Conservation (phyloP, 768 basidiomycete species). For the Russula earlei region DNA sequence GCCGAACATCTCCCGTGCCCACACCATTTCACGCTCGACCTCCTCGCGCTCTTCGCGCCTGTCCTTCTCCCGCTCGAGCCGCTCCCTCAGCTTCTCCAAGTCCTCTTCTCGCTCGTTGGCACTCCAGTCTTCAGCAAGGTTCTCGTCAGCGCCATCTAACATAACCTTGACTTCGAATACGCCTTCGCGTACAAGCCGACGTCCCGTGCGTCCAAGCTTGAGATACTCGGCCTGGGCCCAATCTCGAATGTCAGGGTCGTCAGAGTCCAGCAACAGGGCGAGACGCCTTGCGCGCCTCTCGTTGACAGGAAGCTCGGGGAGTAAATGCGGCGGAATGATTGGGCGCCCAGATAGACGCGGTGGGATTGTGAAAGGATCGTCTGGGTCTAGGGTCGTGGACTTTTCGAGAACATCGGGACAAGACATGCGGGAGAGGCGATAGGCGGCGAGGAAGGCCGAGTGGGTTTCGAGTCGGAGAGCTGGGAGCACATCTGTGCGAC, state of each 20-base stretch:
- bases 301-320: conserved; percentile 4
- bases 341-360: neutral
- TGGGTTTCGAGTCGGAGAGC: conserved; percentile 20
- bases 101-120: conserved; percentile 15
- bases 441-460: conserved; percentile 19
- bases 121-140: conserved; percentile 6
- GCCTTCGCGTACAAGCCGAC: conserved; percentile 18
- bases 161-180: conserved; percentile 15
- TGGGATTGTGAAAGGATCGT: conserved; percentile 1
- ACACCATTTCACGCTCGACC: conserved; percentile 16
- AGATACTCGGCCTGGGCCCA: conserved; percentile 21
- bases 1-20: conserved; percentile 18
- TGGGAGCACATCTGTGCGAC: conserved; percentile 20
- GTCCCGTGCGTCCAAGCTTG: conserved; percentile 11
- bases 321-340: conserved; percentile 12
- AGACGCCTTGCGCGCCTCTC: conserved; percentile 18
- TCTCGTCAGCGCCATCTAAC: conserved; percentile 7
- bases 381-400: conserved; percentile 3
- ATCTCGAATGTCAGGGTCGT: conserved; percentile 16
- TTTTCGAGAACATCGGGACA: conserved; percentile 10
- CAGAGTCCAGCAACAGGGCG: conserved; percentile 17
- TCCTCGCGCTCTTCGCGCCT: conserved; percentile 13
- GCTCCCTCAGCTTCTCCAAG: conserved; percentile 14
- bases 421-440: conserved; percentile 15
- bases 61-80: conserved; percentile 13